Evolutionary conservation across 345 rosid species (phyloP).

Genomic region (Salix purpurea): DNA sequence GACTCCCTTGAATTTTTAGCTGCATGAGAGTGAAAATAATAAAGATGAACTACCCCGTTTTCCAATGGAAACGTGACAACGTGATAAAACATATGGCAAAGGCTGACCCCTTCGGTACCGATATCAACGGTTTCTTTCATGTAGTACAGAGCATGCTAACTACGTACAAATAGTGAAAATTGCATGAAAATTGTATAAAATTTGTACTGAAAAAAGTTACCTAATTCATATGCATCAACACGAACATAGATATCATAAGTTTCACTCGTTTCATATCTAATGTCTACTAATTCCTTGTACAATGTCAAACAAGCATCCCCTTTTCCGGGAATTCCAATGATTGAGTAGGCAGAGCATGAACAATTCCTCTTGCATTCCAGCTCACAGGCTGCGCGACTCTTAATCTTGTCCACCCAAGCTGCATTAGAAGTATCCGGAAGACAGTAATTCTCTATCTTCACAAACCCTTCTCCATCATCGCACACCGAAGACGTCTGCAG

Average conservation of each 20-base stretch:
- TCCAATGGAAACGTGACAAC: too few relatives aligned
- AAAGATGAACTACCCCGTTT: too few relatives aligned
- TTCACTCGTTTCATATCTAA: not conserved
- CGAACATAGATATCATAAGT: constrained; percentile 7
- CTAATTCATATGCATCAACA: constrained; percentile 15
- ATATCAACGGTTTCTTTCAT: too few relatives aligned
- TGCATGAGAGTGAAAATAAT: too few relatives aligned
- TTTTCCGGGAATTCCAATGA: constrained; percentile 3
- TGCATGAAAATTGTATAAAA: too few relatives aligned
- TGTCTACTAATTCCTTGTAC: constrained; percentile 4
- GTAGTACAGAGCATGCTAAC: too few relatives aligned
- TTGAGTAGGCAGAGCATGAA: constrained; percentile 6
- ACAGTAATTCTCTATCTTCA: not conserved
- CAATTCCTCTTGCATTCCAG: constrained; percentile 2
- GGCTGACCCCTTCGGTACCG: too few relatives aligned
- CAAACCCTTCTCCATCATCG: not conserved
- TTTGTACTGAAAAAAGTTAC: not conserved
- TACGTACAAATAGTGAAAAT: too few relatives aligned
- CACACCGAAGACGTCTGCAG: not conserved
- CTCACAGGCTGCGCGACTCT: not conserved
- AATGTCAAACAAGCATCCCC: constrained; percentile 3
- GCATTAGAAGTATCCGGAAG: not conserved
- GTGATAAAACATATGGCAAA: too few relatives aligned
- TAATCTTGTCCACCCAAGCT: not conserved
- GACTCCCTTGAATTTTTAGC: too few relatives aligned